Evolutionary conservation across 352 stramenopile genomes (phyloP).

Genomic region (Pythium utonaiense): DNA sequence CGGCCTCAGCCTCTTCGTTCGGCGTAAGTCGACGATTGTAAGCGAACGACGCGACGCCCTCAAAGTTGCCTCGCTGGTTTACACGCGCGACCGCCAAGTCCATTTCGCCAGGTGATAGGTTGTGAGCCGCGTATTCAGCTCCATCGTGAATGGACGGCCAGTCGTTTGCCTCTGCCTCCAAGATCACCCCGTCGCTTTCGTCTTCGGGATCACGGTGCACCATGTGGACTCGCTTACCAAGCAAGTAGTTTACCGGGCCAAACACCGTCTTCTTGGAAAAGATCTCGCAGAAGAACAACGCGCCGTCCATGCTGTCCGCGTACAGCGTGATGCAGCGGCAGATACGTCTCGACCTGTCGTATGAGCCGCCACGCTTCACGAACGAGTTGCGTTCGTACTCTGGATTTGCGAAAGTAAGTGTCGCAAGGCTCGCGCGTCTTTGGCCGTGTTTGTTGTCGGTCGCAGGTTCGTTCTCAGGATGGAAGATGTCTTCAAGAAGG

Average conservation of each 20-base stretch:
- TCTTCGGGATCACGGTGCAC: slow-evolving; percentile 18
- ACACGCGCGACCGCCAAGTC: slow-evolving; percentile 48
- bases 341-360: slow-evolving; percentile 24
- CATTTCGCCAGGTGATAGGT: slow-evolving; percentile 32
- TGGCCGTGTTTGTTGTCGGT: background rate
- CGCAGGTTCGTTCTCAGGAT: slow-evolving; percentile 14
- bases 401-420: slow-evolving; percentile 16
- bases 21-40: slow-evolving; percentile 40
- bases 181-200: background rate
- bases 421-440: slow-evolving; percentile 14
- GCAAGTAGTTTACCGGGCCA: slow-evolving; percentile 26
- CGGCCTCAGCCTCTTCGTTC: background rate
- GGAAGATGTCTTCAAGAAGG: slow-evolving; percentile 28
- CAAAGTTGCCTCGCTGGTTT: slow-evolving; percentile 54
- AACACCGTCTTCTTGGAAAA: slow-evolving; percentile 20
- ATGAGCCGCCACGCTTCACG: slow-evolving; percentile 13
- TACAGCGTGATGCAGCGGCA: slow-evolving; percentile 44
- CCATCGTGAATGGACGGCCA: background rate
- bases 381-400: slow-evolving; percentile 22
- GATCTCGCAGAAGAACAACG: slow-evolving; percentile 43
- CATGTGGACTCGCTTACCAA: slow-evolving; percentile 24
- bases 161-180: background rate
- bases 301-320: slow-evolving; percentile 37
- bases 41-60: slow-evolving; percentile 46
- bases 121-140: background rate